Conservation (phyloP, 2,329 filamentous ascomycete genomes). For the Tolypocladium ovalisporum region DNA sequence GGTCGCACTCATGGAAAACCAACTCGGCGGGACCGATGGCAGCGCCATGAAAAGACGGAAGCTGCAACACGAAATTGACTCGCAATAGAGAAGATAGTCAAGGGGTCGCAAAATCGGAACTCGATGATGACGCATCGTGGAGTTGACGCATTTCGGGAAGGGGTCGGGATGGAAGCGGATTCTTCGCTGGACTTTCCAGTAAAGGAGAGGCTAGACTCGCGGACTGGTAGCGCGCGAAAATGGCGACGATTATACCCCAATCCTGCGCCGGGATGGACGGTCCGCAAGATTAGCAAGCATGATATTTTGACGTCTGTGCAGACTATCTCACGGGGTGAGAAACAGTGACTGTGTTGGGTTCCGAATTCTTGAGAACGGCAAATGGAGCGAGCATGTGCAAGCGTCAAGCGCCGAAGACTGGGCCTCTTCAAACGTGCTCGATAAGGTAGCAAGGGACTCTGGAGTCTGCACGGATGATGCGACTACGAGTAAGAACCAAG, state of each 20-base stretch:
- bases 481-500: no score
- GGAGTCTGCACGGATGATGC: no score
- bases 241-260: neutral
- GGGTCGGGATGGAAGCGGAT: neutral
- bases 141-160: neutral
- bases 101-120: neutral
- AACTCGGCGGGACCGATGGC: neutral
- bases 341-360: no score
- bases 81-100: neutral
- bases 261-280: neutral
- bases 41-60: conserved; percentile 3
- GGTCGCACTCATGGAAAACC: conserved; percentile 11
- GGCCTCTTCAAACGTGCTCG: no score
- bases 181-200: neutral
- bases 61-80: neutral
- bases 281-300: neutral
- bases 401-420: no score
- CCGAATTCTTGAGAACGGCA: no score
- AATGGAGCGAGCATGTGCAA: no score
- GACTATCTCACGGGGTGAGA: neutral
- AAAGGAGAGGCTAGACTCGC: neutral
- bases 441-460: no score
- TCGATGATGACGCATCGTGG: neutral
- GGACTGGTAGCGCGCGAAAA: neutral
- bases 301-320: neutral